Evolutionary conservation across 495 filamentous ascomycete species (phyloP).

Genomic region (Neurospora terricola): DNA sequence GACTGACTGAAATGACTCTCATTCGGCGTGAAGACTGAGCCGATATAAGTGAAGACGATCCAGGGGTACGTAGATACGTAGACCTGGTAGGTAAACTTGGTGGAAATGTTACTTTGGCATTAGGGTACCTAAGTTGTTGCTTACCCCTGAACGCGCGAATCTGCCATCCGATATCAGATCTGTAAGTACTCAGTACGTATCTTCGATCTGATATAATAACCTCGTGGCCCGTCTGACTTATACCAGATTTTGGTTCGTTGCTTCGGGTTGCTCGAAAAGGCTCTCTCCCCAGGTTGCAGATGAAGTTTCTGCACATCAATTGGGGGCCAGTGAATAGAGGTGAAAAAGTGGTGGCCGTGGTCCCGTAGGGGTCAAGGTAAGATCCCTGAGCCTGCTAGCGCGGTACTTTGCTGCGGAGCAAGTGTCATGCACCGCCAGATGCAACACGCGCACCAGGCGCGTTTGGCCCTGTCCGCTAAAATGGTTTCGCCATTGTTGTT

Average conservation of each 20-base stretch:
- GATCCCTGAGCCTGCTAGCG: slow-evolving; percentile 14
- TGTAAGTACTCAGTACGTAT: not conserved
- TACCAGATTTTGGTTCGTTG: not conserved
- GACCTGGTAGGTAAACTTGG: not conserved
- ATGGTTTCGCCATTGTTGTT: not conserved
- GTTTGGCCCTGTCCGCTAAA: not conserved
- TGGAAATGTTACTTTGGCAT: not conserved
- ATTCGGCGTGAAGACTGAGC: not conserved
- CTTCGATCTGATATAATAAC: not conserved
- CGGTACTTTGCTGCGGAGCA: slow-evolving; percentile 8
- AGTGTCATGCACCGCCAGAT: not conserved
- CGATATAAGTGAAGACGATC: not conserved
- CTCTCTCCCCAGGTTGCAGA: not conserved
- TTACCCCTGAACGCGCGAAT: not conserved
- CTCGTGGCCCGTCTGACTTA: not conserved
- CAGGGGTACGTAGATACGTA: not conserved
- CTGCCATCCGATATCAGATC: not conserved
- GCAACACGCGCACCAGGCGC: not conserved
- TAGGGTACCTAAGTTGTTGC: not conserved
- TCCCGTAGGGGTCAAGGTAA: slow-evolving; percentile 1
- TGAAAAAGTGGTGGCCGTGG: not conserved
- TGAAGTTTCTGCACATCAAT: not conserved
- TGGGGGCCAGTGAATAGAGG: not conserved
- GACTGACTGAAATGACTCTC: not conserved
- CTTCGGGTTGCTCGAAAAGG: not conserved